Conservation (phyloP, 768 basidiomycete species). For the Termitomyces bulborhizus region DNA sequence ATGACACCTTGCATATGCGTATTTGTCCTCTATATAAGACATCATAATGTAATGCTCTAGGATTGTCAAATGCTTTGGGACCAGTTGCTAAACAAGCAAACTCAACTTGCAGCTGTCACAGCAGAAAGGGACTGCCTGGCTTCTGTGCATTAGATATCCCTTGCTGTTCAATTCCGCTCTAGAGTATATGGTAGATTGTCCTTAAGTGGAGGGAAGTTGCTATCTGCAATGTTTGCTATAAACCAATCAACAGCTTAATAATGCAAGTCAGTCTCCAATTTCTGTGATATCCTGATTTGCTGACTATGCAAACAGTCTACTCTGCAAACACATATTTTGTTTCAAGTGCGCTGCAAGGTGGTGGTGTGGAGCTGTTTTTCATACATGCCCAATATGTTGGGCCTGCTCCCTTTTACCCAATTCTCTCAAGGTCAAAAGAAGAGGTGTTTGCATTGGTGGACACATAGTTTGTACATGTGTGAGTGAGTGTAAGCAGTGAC, state of each 20-base stretch:
- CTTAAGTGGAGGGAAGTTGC: background rate
- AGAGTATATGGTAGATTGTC: background rate
- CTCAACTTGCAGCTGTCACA: no score
- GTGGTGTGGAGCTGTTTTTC: background rate
- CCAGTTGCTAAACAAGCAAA: no score
- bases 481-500: no score
- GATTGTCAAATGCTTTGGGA: no score
- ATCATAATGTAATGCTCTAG: no score
- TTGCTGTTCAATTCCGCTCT: background rate
- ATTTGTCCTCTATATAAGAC: no score
- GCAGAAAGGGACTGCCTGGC: background rate
- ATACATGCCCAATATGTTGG: background rate
- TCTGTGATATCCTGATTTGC: background rate
- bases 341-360: background rate
- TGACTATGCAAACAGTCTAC: background rate
- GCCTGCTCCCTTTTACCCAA: background rate
- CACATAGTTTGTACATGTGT: background rate
- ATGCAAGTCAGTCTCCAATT: background rate
- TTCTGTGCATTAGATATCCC: background rate
- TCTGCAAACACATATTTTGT: background rate
- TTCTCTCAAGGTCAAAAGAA: background rate
- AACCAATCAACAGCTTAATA: no score
- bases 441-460: no score
- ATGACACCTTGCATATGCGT: no score
- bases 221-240: background rate